Base-by-base conservation (phyloP, 2,329 filamentous ascomycete species). In the Cyanodermella asteris region DNA sequence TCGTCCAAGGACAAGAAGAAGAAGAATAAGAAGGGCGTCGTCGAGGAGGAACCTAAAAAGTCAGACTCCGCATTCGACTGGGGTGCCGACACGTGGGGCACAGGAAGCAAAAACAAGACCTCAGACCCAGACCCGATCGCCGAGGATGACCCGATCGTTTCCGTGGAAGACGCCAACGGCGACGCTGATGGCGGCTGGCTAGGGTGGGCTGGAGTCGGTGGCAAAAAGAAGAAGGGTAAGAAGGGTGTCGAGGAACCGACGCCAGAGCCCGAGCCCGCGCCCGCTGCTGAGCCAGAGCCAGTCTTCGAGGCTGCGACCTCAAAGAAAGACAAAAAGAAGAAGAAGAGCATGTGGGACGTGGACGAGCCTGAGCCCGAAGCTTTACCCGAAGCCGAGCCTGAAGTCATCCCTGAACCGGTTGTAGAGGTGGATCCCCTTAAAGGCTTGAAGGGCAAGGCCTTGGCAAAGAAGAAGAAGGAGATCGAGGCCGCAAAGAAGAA, bases 241-340 rank as follows among this genome's bases (percentile, higher is more conserved):
- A 31, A 30, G 20, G 20, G 24, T n/a, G 11, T 7, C n/a, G 21
- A 19, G 7, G 17, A 16, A n/a, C 19, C 18, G 10, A 16, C 26
- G 6, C 6, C 17, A 14, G 33, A 28, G 18, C 21, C 43, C 4
- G 40, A 43, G 16, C 36, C 40, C 18, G 34, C 35, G 16, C 36
- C 39, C 11, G 41, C 40, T 18, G 41, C 38, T 17, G 40, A 44
- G 17, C 34, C 30, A 23, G 28, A 31, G 1, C 28, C 28, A 13
- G 29, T 28, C 19, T 29, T 15, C 1, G 13, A 10, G 11, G 27
- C 13, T 18, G 31, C 34, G 43, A 47, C 36, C 41, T 57, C 34
- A 45, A 55, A 42, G 48, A 58, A 38, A 39, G 42, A 38, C 28
- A 43, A 43, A 28, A 40, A 39, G 27, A 31, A 31, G 23, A 40